phyloP scores from a whole-genome alignment of 257 asterid species.

The Sherardia arvensis region DNA sequence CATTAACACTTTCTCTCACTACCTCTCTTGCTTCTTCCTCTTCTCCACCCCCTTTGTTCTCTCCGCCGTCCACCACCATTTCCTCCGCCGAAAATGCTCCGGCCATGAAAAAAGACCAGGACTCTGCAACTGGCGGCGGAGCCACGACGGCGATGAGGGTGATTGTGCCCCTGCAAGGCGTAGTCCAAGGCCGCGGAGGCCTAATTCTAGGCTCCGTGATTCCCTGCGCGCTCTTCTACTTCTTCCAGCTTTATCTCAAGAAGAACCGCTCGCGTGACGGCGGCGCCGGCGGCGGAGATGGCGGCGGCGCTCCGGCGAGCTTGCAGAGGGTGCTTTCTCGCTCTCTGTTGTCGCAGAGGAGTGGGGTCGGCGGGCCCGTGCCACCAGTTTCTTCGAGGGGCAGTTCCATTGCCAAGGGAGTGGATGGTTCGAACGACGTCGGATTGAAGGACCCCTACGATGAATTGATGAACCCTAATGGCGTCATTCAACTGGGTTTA shows the following conservation, averaged over 20 bases:
- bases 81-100: slow-evolving; percentile 16
- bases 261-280: slow-evolving; percentile 27
- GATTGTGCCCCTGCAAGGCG: slow-evolving; percentile 65
- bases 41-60: slow-evolving; percentile 21
- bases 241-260: slow-evolving; percentile 50
- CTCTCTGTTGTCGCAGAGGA: slow-evolving; percentile 28
- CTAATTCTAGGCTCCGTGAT: slow-evolving; percentile 50
- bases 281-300: slow-evolving; percentile 12
- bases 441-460: slow-evolving; percentile 13
- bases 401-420: slow-evolving; percentile 29
- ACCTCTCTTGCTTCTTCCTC: slow-evolving; percentile 10
- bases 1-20: slow-evolving; percentile 16
- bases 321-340: slow-evolving; percentile 53
- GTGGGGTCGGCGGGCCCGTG: slow-evolving; percentile 30
- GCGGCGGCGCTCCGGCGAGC: slow-evolving; percentile 17
- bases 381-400: slow-evolving; percentile 40
- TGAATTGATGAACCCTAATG: slow-evolving; percentile 38
- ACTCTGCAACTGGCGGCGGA: slow-evolving; percentile 25
- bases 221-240: slow-evolving; percentile 67
- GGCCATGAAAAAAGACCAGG: slow-evolving; percentile 30
- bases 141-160: slow-evolving; percentile 59
- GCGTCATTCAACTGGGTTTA: slow-evolving; percentile 50
- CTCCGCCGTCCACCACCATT: slow-evolving; percentile 17
- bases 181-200: slow-evolving; percentile 67
- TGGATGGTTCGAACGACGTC: slow-evolving; percentile 26